Conservation (phyloP, 2,329 filamentous ascomycete genomes). For the Neodidymelliopsis sp. region DNA sequence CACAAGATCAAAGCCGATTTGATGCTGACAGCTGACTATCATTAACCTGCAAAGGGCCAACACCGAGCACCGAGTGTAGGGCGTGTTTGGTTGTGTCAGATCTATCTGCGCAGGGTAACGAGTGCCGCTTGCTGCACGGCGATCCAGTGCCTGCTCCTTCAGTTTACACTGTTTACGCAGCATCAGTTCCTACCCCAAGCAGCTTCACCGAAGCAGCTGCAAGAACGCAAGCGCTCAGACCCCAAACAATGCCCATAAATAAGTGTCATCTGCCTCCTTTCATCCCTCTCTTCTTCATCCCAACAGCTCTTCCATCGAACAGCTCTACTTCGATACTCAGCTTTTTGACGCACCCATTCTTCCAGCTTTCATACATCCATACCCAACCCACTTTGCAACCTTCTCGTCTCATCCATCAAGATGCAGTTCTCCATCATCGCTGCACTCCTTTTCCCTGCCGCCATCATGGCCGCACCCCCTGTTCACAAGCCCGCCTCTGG, state of each 20-base stretch:
- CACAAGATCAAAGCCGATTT: not conserved
- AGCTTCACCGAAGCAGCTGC: not conserved
- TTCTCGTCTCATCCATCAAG: slow-evolving; percentile 6
- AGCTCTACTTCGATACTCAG: too few relatives aligned
- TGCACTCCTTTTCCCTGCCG: slow-evolving; percentile 27
- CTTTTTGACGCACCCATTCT: slow-evolving; percentile 15
- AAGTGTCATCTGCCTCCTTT: too few relatives aligned
- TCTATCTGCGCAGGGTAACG: not conserved
- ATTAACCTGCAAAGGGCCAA: not conserved
- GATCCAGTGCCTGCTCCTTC: not conserved
- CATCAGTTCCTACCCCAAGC: not conserved
- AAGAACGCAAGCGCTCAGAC: slow-evolving; percentile 1
- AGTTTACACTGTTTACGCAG: not conserved
- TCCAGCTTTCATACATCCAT: slow-evolving; percentile 10
- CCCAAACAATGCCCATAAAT: slow-evolving; percentile 4
- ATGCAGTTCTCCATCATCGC: slow-evolving; percentile 23
- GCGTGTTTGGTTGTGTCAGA: too few relatives aligned
- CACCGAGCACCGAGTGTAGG: not conserved
- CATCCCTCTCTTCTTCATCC: not conserved
- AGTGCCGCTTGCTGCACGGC: not conserved
- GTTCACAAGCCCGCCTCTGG: slow-evolving; percentile 12
- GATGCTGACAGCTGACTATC: not conserved
- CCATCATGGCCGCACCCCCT: slow-evolving; percentile 28
- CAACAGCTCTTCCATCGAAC: slow-evolving; percentile 2
- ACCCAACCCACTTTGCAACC: not conserved